Evolutionary conservation across 1,284 basidiomycete genomes (phyloP), one percentile per base, ranked within the genome.

Genomic region (Microstroma glucosiphilum): DNA sequence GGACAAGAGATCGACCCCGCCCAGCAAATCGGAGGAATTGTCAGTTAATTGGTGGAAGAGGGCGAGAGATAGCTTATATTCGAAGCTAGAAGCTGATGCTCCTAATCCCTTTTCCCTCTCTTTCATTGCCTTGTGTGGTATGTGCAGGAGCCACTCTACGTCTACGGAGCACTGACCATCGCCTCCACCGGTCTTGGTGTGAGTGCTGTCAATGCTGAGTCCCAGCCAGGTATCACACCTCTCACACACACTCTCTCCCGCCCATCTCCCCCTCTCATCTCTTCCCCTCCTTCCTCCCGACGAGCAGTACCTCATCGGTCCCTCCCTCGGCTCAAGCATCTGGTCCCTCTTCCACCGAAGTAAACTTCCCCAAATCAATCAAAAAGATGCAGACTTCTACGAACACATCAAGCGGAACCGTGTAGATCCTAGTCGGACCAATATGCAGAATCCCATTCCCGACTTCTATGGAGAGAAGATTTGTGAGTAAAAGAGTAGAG

Each of bases 381-480:
- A 63, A 25, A 77, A 72, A 60, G 76, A 78, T 58, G 60, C 64
- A 58, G 72, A 73, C 51, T 78, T 78, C 51, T 77, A 66, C 60
- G 60, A 71, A 12, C 72, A 74, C 48, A 75, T 78, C 64, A 70
- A 67, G 55, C 48, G 65, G 0, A 71, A 69, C 41, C 57, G 76
- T 17, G 75, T 71, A 17, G 75, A 78, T 49, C 73, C 76, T 12
- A 48, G 43, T 21, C 43, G 43, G 17, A n/a, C 43, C 43, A 48
- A 48, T 21, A 66, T 78, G 48, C 76, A 78, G 64, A 78, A 78
- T 56, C 71, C 71, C 1, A 64, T 77, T 15, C 76, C 76, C 1
- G 76, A 78, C 40, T 75, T 72, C 64, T 78, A 78, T 25, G 66
- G 73, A 17, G 76, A 78, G 30, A 77, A 74, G 68, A 72, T 78